Evolutionary conservation across 2,329 filamentous ascomycete species (phyloP).

Genomic region (Penicillium frequentans): DNA sequence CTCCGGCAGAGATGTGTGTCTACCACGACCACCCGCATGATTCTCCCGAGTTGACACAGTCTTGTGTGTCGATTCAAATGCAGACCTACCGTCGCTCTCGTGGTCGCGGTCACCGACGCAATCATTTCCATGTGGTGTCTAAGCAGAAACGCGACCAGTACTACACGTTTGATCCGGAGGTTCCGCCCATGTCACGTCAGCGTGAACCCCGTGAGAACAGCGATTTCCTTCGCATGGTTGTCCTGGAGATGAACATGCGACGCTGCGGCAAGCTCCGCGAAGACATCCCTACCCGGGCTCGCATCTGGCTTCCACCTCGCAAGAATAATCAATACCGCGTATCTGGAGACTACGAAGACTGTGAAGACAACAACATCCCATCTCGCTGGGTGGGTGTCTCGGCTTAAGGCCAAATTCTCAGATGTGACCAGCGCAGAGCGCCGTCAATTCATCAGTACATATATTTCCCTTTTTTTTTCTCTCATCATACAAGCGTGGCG

Average conservation of each 20-base stretch:
- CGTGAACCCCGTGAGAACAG: conserved; percentile 65
- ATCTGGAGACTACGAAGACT: conserved; percentile 21
- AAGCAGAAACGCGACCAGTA: conserved; percentile 45
- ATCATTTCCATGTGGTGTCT: conserved; percentile 39
- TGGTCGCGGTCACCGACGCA: conserved; percentile 28
- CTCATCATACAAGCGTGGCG: conserved; percentile 19
- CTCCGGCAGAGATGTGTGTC: conserved; percentile 46
- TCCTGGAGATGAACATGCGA: conserved; percentile 69
- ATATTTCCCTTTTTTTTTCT: conserved; percentile 2
- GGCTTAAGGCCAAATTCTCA: conserved; percentile 4
- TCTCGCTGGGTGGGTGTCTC: conserved; percentile 25
- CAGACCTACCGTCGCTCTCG: conserved; percentile 56
- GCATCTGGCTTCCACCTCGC: conserved; percentile 62
- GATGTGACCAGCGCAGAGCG: conserved; percentile 14
- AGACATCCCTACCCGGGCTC: conserved; percentile 55
- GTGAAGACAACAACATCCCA: conserved; percentile 23
- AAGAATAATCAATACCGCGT: conserved; percentile 26
- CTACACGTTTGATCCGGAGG: conserved; percentile 33
- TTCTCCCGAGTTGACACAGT: conserved; percentile 25
- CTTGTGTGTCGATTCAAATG: conserved; percentile 60
- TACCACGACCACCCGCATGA: conserved; percentile 44
- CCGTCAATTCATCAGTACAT: conserved; percentile 14
- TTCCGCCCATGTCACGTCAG: conserved; percentile 51
- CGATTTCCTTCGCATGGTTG: conserved; percentile 63
- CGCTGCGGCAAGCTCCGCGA: conserved; percentile 62